Evolutionary conservation across 352 stramenopile species (phyloP), one percentile per base, ranked within the genome.

Genomic region (Phytopythium cucurbitacearum): DNA sequence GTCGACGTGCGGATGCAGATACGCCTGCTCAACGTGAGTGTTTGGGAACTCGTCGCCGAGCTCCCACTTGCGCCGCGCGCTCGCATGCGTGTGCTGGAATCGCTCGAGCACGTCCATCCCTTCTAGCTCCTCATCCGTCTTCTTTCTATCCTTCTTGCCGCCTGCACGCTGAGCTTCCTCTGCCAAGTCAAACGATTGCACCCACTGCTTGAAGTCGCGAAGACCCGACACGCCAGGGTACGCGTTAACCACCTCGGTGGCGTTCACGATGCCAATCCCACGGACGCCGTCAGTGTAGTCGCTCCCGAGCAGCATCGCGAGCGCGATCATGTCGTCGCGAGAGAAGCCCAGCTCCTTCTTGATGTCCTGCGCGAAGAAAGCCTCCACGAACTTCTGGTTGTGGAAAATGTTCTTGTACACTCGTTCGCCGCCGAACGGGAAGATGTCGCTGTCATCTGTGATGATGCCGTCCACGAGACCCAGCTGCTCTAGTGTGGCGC

Each of bases 391-490:
- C 62, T 98, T 99, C 52, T 97, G 85, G 56, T 99, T 93, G 56
- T 99, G 93, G 59, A 99, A 99, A 62, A 99, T 99, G 67, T 99
- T 99, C 62, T 98, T 98, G 78, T 99, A 99, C 13, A 99, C 85
- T 32, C 65, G 79, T 41, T 82, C 68, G 11, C 87, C 97, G 12
- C 98, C 98, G 68, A 99, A 99, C 7, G 79, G 74, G 49, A 95
- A 95, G 36, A 95, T 92, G 56, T 95, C 85, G 49, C 85, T 98
- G 71, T 99, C 98, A 60, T 99, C 97, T 1, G 96, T 99, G 42
- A 99, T 96, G 48, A 99, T 94, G 4, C 98, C 98, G 65, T 99
- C 86, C 5, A 99, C 97, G 3, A 99, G 67, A 5, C 96, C 95
- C 42, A 96, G 71, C 53, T 95, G 72, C 65, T 99, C 97, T 33